These are phyloP conservation scores for Myochromella boudieri DNA, from an alignment of 768 basidiomycete genomes.

Conservation along the genomic window DNA sequence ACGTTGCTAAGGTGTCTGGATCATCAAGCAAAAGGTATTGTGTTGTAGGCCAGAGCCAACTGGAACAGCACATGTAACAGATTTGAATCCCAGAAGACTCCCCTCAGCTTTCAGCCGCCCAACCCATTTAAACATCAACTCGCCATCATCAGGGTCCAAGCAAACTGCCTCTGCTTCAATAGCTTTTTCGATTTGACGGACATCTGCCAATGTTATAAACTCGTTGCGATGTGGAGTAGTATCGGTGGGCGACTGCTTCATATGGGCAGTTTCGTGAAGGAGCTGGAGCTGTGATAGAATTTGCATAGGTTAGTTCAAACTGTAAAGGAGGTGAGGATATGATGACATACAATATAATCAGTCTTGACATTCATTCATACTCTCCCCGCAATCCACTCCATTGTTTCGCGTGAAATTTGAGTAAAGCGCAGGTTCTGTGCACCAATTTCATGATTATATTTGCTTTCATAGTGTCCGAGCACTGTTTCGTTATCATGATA, in stretches of 20 bases:
- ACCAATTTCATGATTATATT: neutral
- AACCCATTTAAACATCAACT: neutral
- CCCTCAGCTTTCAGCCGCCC: neutral
- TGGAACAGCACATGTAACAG: neutral
- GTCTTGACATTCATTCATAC: neutral
- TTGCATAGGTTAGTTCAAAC: neutral
- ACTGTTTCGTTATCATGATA: neutral
- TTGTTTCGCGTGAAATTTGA: neutral
- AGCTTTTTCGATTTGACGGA: neutral
- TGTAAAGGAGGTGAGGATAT: neutral
- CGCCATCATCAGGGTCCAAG: neutral
- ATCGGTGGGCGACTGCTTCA: neutral
- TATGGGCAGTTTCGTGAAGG: too few species aligned
- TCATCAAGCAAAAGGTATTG: neutral
- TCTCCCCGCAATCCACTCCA: neutral
- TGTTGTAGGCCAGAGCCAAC: neutral
- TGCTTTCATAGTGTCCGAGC: neutral
- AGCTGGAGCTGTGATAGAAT: too few species aligned
- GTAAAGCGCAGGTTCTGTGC: neutral
- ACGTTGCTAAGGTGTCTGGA: neutral
- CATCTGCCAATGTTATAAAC: neutral
- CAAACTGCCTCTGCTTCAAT: neutral
- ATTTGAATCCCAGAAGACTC: neutral
- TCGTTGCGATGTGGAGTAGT: neutral
- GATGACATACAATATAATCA: neutral